Conservation (phyloP, 23 red algal species). For the Gracilariopsis chorda region DNA sequence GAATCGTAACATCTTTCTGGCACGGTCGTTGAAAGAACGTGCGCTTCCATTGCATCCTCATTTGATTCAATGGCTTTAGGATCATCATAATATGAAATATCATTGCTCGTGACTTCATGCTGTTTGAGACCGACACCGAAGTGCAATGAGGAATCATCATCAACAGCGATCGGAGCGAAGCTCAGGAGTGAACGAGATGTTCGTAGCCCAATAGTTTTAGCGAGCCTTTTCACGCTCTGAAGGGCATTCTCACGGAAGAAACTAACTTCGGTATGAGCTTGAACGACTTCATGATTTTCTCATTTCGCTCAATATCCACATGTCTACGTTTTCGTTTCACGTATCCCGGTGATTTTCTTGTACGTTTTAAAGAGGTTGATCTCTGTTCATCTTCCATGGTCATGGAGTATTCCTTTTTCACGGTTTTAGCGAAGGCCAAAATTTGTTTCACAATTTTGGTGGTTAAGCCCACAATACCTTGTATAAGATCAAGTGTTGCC, state of each 20-base stretch:
- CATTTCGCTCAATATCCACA: not conserved
- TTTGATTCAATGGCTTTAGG: not conserved
- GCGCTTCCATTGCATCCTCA: not conserved
- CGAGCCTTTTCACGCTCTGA: constrained; percentile 10
- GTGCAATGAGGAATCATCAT: constrained; percentile 6
- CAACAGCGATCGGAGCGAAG: constrained; percentile 3
- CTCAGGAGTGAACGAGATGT: not conserved
- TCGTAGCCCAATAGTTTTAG: constrained; percentile 24
- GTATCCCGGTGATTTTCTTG: constrained; percentile 35
- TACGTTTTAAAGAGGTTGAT: not conserved
- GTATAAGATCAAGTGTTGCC: not conserved
- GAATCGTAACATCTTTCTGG: not conserved
- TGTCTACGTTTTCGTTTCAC: constrained; percentile 4
- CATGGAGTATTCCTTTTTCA: not conserved
- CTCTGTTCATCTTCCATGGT: not conserved
- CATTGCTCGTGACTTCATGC: not conserved
- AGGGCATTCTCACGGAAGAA: not conserved
- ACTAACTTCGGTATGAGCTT: constrained; percentile 19
- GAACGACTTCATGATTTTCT: not conserved
- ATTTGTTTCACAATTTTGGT: constrained; percentile 9
- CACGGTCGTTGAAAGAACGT: not conserved
- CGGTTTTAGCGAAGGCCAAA: not conserved
- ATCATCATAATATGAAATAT: not conserved
- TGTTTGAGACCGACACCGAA: constrained; percentile 35
- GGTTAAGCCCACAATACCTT: constrained; percentile 1